Percentiles rank a stretch among this genome's conserved stretches.
Conservation (phyloP, 2,329 filamentous ascomycete genomes). For the Ceratocystis cacaofunesta region DNA sequence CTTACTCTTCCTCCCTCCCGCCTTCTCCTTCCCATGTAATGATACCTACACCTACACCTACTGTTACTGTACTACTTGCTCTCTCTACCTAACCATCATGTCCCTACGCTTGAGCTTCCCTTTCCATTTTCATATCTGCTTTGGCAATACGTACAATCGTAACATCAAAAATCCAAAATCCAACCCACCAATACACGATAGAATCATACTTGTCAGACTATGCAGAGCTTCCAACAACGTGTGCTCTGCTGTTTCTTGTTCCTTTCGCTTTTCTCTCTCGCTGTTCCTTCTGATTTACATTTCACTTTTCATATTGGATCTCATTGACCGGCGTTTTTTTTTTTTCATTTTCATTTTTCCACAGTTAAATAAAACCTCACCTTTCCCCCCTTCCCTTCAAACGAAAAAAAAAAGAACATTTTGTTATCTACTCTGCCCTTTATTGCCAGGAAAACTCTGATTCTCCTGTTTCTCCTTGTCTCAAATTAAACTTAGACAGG, state of each 20-base stretch:
- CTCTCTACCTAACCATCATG: neutral
- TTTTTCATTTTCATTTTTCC: too few relatives aligned
- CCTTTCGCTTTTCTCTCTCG: too few relatives aligned
- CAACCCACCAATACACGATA: neutral
- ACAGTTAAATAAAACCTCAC: too few relatives aligned
- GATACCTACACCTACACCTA: neutral
- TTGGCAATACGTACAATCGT: neutral
- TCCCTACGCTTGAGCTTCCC: neutral
- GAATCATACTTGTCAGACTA: neutral
- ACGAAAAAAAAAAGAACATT: too few relatives aligned
- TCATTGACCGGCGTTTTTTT: neutral
- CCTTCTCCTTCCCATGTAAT: neutral
- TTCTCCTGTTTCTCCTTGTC: too few relatives aligned
- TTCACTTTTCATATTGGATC: neutral
- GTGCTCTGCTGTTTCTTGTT: neutral
- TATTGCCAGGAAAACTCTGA: too few relatives aligned
- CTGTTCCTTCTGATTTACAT: neutral
- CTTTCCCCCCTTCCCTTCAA: too few relatives aligned
- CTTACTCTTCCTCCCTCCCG: neutral
- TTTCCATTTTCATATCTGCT: neutral
- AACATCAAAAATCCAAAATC: neutral
- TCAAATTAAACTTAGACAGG: too few relatives aligned
- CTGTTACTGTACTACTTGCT: neutral
- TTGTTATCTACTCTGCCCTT: too few relatives aligned
- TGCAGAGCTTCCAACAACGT: neutral